Percentiles rank a stretch among this genome's conserved stretches.
phyloP scores from a whole-genome alignment of 768 basidiomycete genomes.

The Mycena floridula region DNA sequence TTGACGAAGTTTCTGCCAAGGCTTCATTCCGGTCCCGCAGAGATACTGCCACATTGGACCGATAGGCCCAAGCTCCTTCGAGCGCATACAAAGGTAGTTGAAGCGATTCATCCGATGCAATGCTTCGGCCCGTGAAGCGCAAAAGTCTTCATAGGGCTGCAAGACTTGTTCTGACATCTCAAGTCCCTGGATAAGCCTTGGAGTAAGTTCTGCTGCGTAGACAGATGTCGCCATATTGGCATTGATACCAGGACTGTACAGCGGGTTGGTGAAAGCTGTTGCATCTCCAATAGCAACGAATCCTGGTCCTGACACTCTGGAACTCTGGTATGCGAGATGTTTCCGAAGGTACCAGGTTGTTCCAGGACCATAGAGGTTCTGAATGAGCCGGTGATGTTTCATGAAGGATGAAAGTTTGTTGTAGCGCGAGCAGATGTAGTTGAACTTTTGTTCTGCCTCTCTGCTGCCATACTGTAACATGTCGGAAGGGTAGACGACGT shows the following conservation, averaged over 20 bases:
- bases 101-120: too few relatives aligned
- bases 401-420: constrained; percentile 9
- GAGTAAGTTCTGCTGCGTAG: constrained; percentile 7
- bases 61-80: too few relatives aligned
- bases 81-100: too few relatives aligned
- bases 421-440: constrained; percentile 9
- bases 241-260: constrained; percentile 11
- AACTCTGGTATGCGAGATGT: constrained; percentile 8
- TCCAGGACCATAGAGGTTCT: constrained; percentile 8
- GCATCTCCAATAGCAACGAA: constrained; percentile 9
- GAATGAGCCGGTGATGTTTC: constrained; percentile 7
- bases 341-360: constrained; percentile 11
- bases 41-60: too few relatives aligned
- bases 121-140: too few relatives aligned
- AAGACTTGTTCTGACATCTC: too few relatives aligned
- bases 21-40: too few relatives aligned
- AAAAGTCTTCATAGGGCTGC: too few relatives aligned
- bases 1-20: too few relatives aligned
- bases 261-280: constrained; percentile 10
- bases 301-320: constrained; percentile 7
- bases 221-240: constrained; percentile 8
- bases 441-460: constrained; percentile 9
- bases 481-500: constrained; percentile 6
- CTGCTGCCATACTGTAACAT: constrained; percentile 4
- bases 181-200: too few relatives aligned